Percentiles rank a stretch among this genome's conserved stretches.
These are phyloP conservation scores for Epichloe uncinata DNA, from an alignment of 2,329 filamentous ascomycete genomes.

Conservation along the genomic window DNA sequence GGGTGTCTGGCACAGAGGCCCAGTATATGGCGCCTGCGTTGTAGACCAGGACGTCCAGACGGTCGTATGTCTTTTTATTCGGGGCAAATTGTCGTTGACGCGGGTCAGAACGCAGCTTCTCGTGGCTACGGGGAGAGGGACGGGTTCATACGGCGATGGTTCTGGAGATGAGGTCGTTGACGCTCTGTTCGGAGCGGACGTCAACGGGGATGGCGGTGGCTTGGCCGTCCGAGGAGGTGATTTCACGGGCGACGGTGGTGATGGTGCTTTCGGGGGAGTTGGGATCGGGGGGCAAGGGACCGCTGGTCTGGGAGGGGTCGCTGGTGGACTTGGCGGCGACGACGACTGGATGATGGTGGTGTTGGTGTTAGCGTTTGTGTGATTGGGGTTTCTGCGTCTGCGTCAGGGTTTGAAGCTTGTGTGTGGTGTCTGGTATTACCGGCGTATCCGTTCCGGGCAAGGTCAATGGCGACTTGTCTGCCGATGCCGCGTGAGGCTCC, in stretches of 20 bases:
- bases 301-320: slow-evolving; percentile 35
- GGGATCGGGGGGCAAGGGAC: slow-evolving; percentile 63
- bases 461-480: slow-evolving; percentile 63
- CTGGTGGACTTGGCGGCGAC: slow-evolving; percentile 66
- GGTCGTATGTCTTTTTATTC: slow-evolving; percentile 34
- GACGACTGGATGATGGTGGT: slow-evolving; percentile 40
- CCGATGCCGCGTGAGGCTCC: slow-evolving; percentile 73
- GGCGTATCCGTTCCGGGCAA: slow-evolving; percentile 56
- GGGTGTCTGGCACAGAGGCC: slow-evolving; percentile 59
- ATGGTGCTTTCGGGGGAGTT: slow-evolving; percentile 67
- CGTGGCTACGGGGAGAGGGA: not conserved
- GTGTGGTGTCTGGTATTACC: slow-evolving; percentile 30
- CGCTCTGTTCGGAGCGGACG: slow-evolving; percentile 48
- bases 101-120: too few species aligned
- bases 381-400: not conserved
- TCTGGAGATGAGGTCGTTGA: slow-evolving; percentile 44
- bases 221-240: slow-evolving; percentile 47
- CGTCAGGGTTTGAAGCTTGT: not conserved
- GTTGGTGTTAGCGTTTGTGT: not conserved
- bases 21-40: slow-evolving; percentile 82
- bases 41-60: slow-evolving; percentile 65
- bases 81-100: too few species aligned
- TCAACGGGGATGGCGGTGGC: slow-evolving; percentile 58
- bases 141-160: slow-evolving; percentile 29
- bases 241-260: slow-evolving; percentile 66